Conservation (phyloP, 2,329 filamentous ascomycete genomes). For the Hypoxylon sp. region DNA sequence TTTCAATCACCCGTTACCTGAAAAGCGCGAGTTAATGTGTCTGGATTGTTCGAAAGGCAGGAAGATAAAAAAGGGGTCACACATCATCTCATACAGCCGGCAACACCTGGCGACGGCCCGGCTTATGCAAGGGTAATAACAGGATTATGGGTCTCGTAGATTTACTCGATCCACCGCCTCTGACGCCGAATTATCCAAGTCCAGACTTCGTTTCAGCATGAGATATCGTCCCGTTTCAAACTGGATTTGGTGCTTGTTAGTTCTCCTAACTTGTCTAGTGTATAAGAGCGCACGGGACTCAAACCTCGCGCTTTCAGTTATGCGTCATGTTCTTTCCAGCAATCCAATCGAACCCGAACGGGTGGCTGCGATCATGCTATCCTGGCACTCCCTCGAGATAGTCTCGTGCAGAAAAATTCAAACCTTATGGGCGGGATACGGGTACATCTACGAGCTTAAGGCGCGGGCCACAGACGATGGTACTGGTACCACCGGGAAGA, state of each 20-base stretch:
- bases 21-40: not conserved
- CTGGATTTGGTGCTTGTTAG: not conserved
- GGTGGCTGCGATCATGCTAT: conserved; percentile 59
- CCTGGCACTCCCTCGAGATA: conserved; percentile 59
- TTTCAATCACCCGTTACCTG: too few species aligned
- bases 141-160: conserved; percentile 13
- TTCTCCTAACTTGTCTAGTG: not conserved
- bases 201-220: not conserved
- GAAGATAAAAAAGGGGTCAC: not conserved
- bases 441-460: conserved; percentile 69
- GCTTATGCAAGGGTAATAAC: not conserved
- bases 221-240: not conserved
- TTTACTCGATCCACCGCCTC: not conserved
- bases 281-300: not conserved
- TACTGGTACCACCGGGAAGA: conserved; percentile 23
- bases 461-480: conserved; percentile 56
- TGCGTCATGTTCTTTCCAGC: conserved; percentile 30
- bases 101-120: conserved; percentile 15
- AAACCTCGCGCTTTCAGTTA: conserved; percentile 1
- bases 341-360: conserved; percentile 48
- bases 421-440: conserved; percentile 67
- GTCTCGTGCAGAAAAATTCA: conserved; percentile 59
- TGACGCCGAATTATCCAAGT: conserved; percentile 1
- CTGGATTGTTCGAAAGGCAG: not conserved
- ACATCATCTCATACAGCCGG: conserved; percentile 12